Evolutionary conservation across 768 basidiomycete species (phyloP), one percentile per base, ranked within the genome.

Genomic region (Kwoniella sp.): DNA sequence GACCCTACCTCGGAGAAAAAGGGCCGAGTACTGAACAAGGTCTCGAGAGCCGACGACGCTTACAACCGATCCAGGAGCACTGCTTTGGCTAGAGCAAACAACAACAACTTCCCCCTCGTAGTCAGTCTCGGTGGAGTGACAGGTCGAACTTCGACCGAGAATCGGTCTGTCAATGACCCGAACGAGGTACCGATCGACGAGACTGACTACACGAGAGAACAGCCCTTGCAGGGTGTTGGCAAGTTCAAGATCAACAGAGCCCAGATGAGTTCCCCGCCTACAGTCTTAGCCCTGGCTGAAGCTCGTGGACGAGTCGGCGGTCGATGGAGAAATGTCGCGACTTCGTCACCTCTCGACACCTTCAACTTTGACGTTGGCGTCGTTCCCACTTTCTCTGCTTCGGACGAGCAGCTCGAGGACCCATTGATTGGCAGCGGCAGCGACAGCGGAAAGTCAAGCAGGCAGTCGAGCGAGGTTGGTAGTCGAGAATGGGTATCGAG

Each of bases 291-390:
- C 33, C 25, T 68, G 44, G 48, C 48, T 7, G 24, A 59, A 37
- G 29, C 40, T 46, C 48, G 30, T 19, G 44, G 46, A 21, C 21
- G 21, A n/a, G 37, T 49, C 33, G 33, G 51, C 15, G 65, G 58
- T 3, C 55, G 52, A 56, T 62, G 55, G 54, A 49, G 58, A 44
- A 33, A 33, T 5, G 62, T 58, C 7, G 56, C 66, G 15, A 46
- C 21, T 19, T 44, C 33, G 15, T 56, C 54, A 27, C 66, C 66
- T 1, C 36, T 68, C 8, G 66, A 68, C 37, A 68, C 66, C 0
- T 54, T 68, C 47, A 49, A 36, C 46, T 68, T 63, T 26, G 61
- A 68, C 47, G 60, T 68, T 29, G 58, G 58, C 24, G 33, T 68
- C 2, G 19, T 46, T 5, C 55, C 46, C 12, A 27, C 17, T 15